These are phyloP conservation scores for Atkinsonella texensis DNA, from an alignment of 2,329 filamentous ascomycete species.

Conservation along the genomic window DNA sequence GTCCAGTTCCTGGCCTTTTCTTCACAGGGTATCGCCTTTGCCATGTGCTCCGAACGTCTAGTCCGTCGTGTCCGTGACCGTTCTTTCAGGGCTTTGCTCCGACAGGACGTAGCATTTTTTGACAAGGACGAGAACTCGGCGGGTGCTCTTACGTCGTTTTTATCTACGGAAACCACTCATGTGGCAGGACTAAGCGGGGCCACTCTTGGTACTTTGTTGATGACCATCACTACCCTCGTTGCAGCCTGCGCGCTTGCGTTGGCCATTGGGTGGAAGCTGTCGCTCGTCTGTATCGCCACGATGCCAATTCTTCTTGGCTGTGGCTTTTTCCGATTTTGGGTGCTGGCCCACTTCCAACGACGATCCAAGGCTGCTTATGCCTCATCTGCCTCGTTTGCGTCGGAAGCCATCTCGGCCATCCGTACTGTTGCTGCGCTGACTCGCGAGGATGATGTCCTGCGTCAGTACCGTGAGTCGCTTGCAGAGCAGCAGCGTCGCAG, in stretches of 20 bases:
- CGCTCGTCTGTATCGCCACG: slow-evolving; percentile 67
- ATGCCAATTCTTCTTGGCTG: slow-evolving; percentile 68
- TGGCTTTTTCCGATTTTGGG: slow-evolving; percentile 80
- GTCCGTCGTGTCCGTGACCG: slow-evolving; percentile 71
- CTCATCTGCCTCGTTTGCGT: slow-evolving; percentile 73
- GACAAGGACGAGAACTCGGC: slow-evolving; percentile 82
- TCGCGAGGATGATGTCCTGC: slow-evolving; percentile 68
- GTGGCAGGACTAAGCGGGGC: slow-evolving; percentile 78
- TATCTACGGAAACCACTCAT: slow-evolving; percentile 82
- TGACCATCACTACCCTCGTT: slow-evolving; percentile 68
- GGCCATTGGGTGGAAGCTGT: slow-evolving; percentile 79
- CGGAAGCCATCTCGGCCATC: slow-evolving; percentile 87
- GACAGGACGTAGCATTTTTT: slow-evolving; percentile 88
- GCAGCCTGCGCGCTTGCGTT: slow-evolving; percentile 58
- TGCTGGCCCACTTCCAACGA: slow-evolving; percentile 66
- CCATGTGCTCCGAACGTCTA: slow-evolving; percentile 74
- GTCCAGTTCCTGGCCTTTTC: slow-evolving; percentile 59
- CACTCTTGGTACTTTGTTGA: slow-evolving; percentile 76
- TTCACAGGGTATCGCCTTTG: slow-evolving; percentile 62
- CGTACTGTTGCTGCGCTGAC: slow-evolving; percentile 87
- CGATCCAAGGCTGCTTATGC: slow-evolving; percentile 73
- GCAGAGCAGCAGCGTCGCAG: slow-evolving; percentile 54
- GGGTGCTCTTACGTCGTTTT: slow-evolving; percentile 76
- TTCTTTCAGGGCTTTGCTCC: slow-evolving; percentile 77
- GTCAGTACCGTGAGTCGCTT: slow-evolving; percentile 56